Percentiles rank a stretch among this genome's conserved stretches.
Evolutionary conservation across 495 filamentous ascomycete genomes (phyloP).

Genomic region (Glonium stellatum): DNA sequence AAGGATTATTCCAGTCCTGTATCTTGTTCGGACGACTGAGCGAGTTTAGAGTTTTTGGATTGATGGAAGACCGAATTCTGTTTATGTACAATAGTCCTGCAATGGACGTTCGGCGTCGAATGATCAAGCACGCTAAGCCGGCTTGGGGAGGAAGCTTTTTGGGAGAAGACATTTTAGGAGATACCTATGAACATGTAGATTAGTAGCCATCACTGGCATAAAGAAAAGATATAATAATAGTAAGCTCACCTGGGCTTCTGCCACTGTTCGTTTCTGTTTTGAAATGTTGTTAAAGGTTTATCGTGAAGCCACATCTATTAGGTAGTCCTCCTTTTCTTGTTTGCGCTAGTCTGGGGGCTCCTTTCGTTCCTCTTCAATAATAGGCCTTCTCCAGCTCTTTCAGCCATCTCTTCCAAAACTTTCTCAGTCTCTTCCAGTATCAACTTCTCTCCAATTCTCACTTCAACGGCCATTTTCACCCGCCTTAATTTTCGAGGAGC

Average conservation of each 20-base stretch:
- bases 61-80: neutral
- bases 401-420: slow-evolving; percentile 7
- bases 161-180: neutral
- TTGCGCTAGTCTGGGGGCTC: neutral
- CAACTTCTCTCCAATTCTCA: slow-evolving; percentile 74
- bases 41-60: slow-evolving; percentile 5
- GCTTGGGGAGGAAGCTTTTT: no score
- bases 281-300: no score
- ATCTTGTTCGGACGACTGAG: neutral
- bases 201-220: slow-evolving; percentile 8
- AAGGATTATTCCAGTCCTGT: slow-evolving; percentile 6
- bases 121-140: neutral
- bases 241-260: neutral
- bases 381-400: neutral
- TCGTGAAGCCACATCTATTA: neutral
- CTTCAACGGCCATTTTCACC: slow-evolving; percentile 61
- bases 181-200: slow-evolving; percentile 6
- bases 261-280: neutral
- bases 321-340: slow-evolving; percentile 6
- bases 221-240: neutral
- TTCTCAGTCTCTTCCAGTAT: slow-evolving; percentile 47
- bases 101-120: neutral
- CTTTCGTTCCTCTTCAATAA: slow-evolving; percentile 9
- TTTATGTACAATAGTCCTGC: slow-evolving; percentile 5
- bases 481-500: slow-evolving; percentile 26